These are phyloP conservation scores for Eutrema heterophyllum DNA, from an alignment of 345 rosid species.

Conservation along the genomic window DNA sequence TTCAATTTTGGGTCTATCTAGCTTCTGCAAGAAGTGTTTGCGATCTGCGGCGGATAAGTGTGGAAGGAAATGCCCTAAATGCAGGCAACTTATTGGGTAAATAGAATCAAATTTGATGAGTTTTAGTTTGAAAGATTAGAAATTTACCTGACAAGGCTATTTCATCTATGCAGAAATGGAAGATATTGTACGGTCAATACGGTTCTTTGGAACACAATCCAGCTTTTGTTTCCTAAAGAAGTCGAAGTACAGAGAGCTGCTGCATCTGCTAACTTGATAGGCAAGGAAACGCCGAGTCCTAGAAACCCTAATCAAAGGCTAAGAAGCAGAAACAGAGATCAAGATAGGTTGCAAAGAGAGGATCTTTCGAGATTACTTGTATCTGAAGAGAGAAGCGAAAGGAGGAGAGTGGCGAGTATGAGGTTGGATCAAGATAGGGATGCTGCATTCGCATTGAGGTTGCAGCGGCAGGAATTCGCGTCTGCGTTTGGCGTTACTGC, in stretches of 20 bases:
- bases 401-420: slow-evolving; percentile 30
- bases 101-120: background rate
- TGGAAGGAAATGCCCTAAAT: slow-evolving; percentile 89
- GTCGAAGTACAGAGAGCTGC: slow-evolving; percentile 77
- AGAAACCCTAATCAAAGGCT: slow-evolving; percentile 6
- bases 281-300: slow-evolving; percentile 13
- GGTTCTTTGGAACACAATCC: slow-evolving; percentile 96
- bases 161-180: slow-evolving; percentile 52
- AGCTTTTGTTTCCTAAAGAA: slow-evolving; percentile 86
- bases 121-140: background rate
- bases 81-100: slow-evolving; percentile 86
- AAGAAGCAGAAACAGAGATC: slow-evolving; percentile 27
- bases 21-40: slow-evolving; percentile 89
- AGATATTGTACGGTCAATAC: slow-evolving; percentile 87
- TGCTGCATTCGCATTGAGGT: slow-evolving; percentile 72
- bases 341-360: slow-evolving; percentile 65
- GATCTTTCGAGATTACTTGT: slow-evolving; percentile 47
- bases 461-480: slow-evolving; percentile 83
- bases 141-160: background rate
- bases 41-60: slow-evolving; percentile 83
- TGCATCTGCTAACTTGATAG: slow-evolving; percentile 14
- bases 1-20: slow-evolving; percentile 32
- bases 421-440: slow-evolving; percentile 59
- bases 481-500: slow-evolving; percentile 46
- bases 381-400: slow-evolving; percentile 38